These are phyloP conservation scores for Litchi chinensis DNA, from an alignment of 345 rosid genomes.

Conservation along the genomic window DNA sequence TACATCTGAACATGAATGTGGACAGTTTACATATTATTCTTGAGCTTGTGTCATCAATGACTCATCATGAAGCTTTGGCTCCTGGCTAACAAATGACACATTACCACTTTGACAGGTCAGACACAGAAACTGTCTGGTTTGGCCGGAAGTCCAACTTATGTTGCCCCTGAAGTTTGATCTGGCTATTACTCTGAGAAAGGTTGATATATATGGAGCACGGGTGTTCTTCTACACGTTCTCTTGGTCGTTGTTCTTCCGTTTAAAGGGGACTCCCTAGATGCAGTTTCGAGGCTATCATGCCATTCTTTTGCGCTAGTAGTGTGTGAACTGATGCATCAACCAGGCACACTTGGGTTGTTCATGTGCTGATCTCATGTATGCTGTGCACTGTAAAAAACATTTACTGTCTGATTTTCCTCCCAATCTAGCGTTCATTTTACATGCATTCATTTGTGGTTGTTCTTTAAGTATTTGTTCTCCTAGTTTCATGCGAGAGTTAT, in stretches of 20 bases:
- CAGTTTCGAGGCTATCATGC: constrained; percentile 75
- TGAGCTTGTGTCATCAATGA: neutral
- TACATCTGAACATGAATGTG: neutral
- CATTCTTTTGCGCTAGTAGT: too few relatives aligned
- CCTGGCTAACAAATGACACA: constrained; percentile 12
- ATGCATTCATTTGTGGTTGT: neutral
- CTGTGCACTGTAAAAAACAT: neutral
- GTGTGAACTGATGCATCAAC: neutral
- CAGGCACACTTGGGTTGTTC: neutral
- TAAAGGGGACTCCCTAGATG: constrained; percentile 76
- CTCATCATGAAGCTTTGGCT: constrained; percentile 12
- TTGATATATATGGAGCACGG: constrained; percentile 91
- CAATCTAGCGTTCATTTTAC: too few relatives aligned
- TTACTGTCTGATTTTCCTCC: too few relatives aligned
- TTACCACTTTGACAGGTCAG: constrained; percentile 60
- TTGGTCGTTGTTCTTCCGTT: constrained; percentile 81
- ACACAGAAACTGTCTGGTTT: constrained; percentile 57
- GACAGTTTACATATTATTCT: neutral
- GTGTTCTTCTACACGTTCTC: constrained; percentile 78
- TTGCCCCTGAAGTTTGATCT: constrained; percentile 84
- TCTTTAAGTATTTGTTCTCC: neutral
- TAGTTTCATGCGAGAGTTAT: too few relatives aligned
- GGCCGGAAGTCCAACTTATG: constrained; percentile 97
- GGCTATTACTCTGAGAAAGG: constrained; percentile 84
- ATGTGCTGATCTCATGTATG: neutral